Conservation (phyloP, 2,329 filamentous ascomycete species). For the Talaromyces amestolkiae region DNA sequence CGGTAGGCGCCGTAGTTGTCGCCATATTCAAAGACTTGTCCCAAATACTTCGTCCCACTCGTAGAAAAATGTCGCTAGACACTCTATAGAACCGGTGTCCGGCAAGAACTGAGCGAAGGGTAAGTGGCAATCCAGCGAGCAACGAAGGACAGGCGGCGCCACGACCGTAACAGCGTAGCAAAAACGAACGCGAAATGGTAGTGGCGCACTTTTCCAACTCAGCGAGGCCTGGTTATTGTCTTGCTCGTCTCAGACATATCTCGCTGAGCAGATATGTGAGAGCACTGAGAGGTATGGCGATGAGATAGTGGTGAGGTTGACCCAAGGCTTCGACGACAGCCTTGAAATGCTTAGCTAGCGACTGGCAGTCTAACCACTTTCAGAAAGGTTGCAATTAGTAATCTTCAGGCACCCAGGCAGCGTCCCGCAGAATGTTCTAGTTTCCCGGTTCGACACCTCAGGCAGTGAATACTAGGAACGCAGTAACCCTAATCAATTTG, state of each 20-base stretch:
- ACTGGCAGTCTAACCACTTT: not conserved
- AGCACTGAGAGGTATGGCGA: conserved; percentile 6
- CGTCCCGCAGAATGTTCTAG: not conserved
- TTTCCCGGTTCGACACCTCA: not conserved
- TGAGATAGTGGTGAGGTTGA: conserved; percentile 1
- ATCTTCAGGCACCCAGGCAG: not conserved
- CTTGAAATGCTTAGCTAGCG: not conserved
- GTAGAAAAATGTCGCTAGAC: not conserved
- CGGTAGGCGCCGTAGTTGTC: conserved; percentile 40
- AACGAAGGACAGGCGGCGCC: conserved; percentile 19
- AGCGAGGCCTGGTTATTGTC: conserved; percentile 18
- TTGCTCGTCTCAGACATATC: conserved; percentile 20
- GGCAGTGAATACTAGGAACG: not conserved
- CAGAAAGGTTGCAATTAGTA: conserved; percentile 5
- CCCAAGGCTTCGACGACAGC: not conserved
- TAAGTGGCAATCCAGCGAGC: conserved; percentile 11
- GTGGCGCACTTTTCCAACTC: conserved; percentile 21
- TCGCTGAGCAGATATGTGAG: conserved; percentile 14
- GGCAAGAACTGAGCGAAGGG: not conserved
- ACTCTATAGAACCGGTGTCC: not conserved
- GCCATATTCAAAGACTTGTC: conserved; percentile 7
- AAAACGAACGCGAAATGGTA: conserved; percentile 16
- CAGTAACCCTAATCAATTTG: not conserved
- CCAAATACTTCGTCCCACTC: not conserved
- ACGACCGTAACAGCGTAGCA: conserved; percentile 15